Evolutionary conservation across 2,329 filamentous ascomycete genomes (phyloP), one percentile per base, ranked within the genome.

Genomic region (Albifimbria verrucaria): DNA sequence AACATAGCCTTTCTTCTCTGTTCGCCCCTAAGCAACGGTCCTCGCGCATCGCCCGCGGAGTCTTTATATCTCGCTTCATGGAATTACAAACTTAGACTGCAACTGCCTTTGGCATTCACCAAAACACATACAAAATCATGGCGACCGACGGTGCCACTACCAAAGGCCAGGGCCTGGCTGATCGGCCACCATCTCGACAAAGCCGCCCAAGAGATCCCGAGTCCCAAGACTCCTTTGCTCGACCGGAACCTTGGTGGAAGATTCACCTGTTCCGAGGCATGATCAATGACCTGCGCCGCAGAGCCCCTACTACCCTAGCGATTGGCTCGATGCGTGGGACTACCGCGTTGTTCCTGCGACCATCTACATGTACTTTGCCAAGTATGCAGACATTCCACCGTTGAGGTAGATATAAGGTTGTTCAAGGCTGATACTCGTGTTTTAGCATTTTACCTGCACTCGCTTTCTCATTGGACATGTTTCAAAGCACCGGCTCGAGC

Each of bases 351-450:
- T 96, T 39, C 91, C 91, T 1, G 90, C 90, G 17, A 95, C 91
- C 10, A 76, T 95, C 25, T 95, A 95, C 72, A 96, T 95, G 89
- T 96, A 94, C 75, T 96, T 95, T 79, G 90, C 91, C 57, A 95
- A 95, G 90, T 93, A 79, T 57, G 77, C 59, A 20, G 21, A 2
- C 20, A 10, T 6, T 51, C 24, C 43, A 28, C 20, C 42, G 7
- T 15, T 48, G 23, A 20, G n/a, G 44, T 25, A 28, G 4, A 50
- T 22, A n/a, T n/a, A 41, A 28, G 24, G 10, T 50, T 52, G n/a
- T 17, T 21, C 4, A 20, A 23, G 7, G 20, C 42, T 21, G 18
- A 23, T 18, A 50, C 32, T 48, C 49, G n/a, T 51, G 50, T 64
- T 52, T 50, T 64, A 94, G 90, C 73, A 94, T 96, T 64, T 73